Base-by-base conservation (phyloP, 805 yeast genomes). In the Saccharomycopsis guyanensis region DNA sequence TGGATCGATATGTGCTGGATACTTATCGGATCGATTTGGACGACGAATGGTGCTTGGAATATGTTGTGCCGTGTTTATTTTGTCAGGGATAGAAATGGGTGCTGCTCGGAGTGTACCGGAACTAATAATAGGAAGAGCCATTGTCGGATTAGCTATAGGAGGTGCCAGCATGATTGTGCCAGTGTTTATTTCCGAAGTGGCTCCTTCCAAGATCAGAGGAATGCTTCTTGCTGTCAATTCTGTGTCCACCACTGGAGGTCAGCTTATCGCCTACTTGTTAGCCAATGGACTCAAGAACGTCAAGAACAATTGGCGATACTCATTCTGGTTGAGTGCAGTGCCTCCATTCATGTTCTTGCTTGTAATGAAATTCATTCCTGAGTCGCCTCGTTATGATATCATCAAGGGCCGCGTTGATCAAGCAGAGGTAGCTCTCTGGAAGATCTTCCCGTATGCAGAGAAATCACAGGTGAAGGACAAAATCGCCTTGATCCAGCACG, bases 71-170 rank as follows among this genome's bases (percentile, higher is more conserved):
- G 57, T 72, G 0, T 71, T 76, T 50, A 68, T 72, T 35, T 55
- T 70, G 12, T 66, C 77, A 12, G 77, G 79, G 2, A 52, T 76
- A 15, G 72, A 72, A 56, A 72, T 77, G 59, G 62, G 77, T 0
- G 56, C 74, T 12, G 54, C 66, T 1, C 49, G 57, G 19, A 59
- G 64, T 12, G 66, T 78, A 57, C 52, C 59, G 47, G 68, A 66
- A 51, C 56, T 74, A 47, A 61, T 70, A 29, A 53, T 66, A 42
- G 91, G 91, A 1, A 68, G 91, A 48, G 69, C 75, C 25, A 59
- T 79, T 27, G 73, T 83, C 13, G 89, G 89, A n/a, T 56, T 80
- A 22, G 87, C 83, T 6, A 79, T 84, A 20, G 93, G 93, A 13
- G 73, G 75, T 23, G 81, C 84, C 4, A 75, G 88, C 0, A 83